Percentiles rank a stretch among this genome's conserved stretches.
Conservation (phyloP, 495 filamentous ascomycete genomes). For the Tricharina praecox region DNA sequence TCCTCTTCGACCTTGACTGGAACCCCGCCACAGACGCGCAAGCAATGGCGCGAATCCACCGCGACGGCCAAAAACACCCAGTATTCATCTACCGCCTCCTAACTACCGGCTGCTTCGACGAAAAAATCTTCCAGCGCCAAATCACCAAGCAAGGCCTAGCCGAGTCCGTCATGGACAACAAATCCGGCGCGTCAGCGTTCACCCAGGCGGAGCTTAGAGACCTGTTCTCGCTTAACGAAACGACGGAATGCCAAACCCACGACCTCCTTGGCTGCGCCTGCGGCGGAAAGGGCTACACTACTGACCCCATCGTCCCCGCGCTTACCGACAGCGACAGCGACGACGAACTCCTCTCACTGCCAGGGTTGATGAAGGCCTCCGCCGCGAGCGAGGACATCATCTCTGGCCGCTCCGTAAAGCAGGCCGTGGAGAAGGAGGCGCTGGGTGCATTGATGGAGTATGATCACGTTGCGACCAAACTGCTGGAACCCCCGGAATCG, state of each 20-base stretch:
- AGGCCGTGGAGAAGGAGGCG: slow-evolving; percentile 28
- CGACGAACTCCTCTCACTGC: slow-evolving; percentile 29
- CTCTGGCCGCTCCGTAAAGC: slow-evolving; percentile 19
- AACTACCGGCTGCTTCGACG: slow-evolving; percentile 54
- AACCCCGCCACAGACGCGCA: slow-evolving; percentile 68
- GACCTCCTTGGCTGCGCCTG: slow-evolving; percentile 53
- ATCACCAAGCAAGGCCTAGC: slow-evolving; percentile 49
- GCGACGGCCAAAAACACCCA: slow-evolving; percentile 55
- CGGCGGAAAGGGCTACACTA: slow-evolving; percentile 37
- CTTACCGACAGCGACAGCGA: slow-evolving; percentile 27
- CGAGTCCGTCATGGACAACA: slow-evolving; percentile 34
- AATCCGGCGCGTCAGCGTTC: slow-evolving; percentile 43
- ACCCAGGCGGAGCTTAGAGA: slow-evolving; percentile 52
- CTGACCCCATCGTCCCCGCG: not conserved
- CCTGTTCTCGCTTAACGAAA: slow-evolving; percentile 51
- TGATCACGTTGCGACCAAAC: slow-evolving; percentile 36
- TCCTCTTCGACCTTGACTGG: slow-evolving; percentile 73
- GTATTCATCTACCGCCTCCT: slow-evolving; percentile 62
- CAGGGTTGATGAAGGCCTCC: slow-evolving; percentile 35
- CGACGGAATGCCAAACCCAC: slow-evolving; percentile 46
- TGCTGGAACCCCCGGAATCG: slow-evolving; percentile 30
- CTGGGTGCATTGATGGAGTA: slow-evolving; percentile 51
- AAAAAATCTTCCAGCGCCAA: slow-evolving; percentile 76
- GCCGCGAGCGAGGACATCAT: slow-evolving; percentile 47
- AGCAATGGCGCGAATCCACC: slow-evolving; percentile 72